phyloP scores from a whole-genome alignment of 73 alveolate species.

The Tetrahymena borealis region DNA sequence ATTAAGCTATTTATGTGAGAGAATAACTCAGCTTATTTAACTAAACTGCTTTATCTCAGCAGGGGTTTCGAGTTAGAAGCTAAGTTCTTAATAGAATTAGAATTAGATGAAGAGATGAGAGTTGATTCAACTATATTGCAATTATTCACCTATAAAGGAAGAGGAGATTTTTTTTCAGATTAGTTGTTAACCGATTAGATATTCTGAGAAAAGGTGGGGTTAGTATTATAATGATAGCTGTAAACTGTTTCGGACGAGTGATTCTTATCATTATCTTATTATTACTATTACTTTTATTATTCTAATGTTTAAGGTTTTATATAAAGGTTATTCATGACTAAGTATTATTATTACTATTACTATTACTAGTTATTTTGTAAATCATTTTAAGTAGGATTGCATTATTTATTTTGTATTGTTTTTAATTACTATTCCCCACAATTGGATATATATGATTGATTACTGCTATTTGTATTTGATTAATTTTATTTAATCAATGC shows the following conservation, averaged over 20 bases:
- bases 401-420: too few relatives aligned
- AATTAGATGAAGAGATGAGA: background rate
- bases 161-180: background rate
- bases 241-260: background rate
- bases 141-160: background rate
- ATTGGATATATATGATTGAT: too few relatives aligned
- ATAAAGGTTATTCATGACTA: too few relatives aligned
- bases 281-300: too few relatives aligned
- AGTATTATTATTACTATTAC: too few relatives aligned
- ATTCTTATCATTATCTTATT: background rate
- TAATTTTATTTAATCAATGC: too few relatives aligned
- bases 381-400: too few relatives aligned
- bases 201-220: background rate
- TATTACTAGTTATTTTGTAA: too few relatives aligned
- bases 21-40: background rate
- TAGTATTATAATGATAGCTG: background rate
- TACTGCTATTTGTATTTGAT: too few relatives aligned
- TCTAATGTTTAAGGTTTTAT: too few relatives aligned
- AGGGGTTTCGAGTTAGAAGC: background rate
- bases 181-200: background rate
- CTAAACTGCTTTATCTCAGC: background rate
- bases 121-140: background rate
- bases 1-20: background rate
- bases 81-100: background rate
- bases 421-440: too few relatives aligned